phyloP scores from a whole-genome alignment of 2,329 filamentous ascomycete species.

The Calonectria naviculata region DNA sequence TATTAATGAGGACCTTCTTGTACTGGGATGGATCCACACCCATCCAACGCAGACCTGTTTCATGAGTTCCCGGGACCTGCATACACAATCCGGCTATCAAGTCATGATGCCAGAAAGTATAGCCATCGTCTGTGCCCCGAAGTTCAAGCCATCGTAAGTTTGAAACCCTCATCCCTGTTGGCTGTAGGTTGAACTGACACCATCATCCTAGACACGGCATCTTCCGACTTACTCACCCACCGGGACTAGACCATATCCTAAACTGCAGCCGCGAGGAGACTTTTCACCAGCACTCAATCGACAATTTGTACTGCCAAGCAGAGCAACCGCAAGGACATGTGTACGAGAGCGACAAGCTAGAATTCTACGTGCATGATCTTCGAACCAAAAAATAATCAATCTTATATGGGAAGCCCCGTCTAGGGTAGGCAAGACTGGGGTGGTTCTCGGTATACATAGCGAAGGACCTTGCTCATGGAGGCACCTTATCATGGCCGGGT shows the following conservation, averaged over 20 bases:
- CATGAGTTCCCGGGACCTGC: slow-evolving; percentile 93
- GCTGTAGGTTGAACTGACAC: neutral
- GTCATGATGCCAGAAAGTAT: slow-evolving; percentile 97
- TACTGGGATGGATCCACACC: slow-evolving; percentile 97
- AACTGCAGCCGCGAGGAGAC: slow-evolving; percentile 81
- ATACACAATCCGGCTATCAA: slow-evolving; percentile 95
- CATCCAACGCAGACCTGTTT: slow-evolving; percentile 98
- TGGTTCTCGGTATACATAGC: slow-evolving; percentile 30
- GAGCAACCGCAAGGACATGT: slow-evolving; percentile 75
- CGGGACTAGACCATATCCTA: slow-evolving; percentile 86
- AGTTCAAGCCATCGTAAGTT: slow-evolving; percentile 78
- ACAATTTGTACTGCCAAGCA: slow-evolving; percentile 83
- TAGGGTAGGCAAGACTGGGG: neutral
- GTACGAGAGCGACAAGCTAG: slow-evolving; percentile 72
- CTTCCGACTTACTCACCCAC: slow-evolving; percentile 93
- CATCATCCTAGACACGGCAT: slow-evolving; percentile 79
- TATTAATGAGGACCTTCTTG: slow-evolving; percentile 82
- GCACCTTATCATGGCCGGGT: neutral
- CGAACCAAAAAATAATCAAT: slow-evolving; percentile 44
- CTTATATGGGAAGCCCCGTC: neutral
- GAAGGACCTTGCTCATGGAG: slow-evolving; percentile 31
- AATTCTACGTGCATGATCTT: slow-evolving; percentile 69
- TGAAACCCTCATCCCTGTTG: neutral
- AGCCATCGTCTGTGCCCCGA: slow-evolving; percentile 94
- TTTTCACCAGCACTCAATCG: slow-evolving; percentile 80